phyloP scores from a whole-genome alignment of 1,284 basidiomycete species.

The Pseudozyma hubeiensis region DNA sequence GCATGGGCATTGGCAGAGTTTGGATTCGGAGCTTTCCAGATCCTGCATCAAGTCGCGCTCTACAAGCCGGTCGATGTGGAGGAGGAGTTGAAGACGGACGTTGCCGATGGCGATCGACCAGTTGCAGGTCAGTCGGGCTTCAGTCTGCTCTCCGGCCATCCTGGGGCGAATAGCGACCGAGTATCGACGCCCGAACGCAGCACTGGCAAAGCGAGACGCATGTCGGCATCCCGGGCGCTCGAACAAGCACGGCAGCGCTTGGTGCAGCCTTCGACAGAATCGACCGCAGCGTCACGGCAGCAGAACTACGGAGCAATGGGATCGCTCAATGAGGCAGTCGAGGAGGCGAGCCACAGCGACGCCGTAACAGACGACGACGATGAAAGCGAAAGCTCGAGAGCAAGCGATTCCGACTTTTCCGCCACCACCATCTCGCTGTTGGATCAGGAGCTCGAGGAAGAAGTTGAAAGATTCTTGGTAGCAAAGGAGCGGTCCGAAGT shows the following conservation, averaged over 20 bases:
- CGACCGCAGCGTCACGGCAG: background rate
- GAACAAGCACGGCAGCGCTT: constrained; percentile 43
- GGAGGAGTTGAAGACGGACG: background rate
- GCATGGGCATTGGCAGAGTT: constrained; percentile 47
- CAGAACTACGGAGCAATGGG: constrained; percentile 32
- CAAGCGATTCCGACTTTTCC: constrained; percentile 23
- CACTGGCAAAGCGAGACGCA: constrained; percentile 34
- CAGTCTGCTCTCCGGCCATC: constrained; percentile 35
- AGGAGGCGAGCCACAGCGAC: constrained; percentile 11
- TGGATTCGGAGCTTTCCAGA: constrained; percentile 41
- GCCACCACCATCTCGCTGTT: constrained; percentile 28
- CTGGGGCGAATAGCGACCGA: constrained; percentile 11
- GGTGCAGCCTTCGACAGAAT: constrained; percentile 15
- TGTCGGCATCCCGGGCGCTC: constrained; percentile 40
- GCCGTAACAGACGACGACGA: constrained; percentile 2
- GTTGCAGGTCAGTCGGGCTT: constrained; percentile 31
- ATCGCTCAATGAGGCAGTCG: constrained; percentile 19
- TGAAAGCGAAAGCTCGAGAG: constrained; percentile 11
- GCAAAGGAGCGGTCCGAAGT: constrained; percentile 56
- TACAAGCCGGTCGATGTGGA: constrained; percentile 32
- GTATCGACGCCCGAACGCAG: constrained; percentile 17
- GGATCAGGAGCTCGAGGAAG: constrained; percentile 44
- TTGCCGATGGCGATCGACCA: background rate
- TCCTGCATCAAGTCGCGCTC: constrained; percentile 44
- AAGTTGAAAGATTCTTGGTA: constrained; percentile 44